These are phyloP conservation scores for Trapa incisa DNA, from an alignment of 345 rosid species.

Conservation along the genomic window DNA sequence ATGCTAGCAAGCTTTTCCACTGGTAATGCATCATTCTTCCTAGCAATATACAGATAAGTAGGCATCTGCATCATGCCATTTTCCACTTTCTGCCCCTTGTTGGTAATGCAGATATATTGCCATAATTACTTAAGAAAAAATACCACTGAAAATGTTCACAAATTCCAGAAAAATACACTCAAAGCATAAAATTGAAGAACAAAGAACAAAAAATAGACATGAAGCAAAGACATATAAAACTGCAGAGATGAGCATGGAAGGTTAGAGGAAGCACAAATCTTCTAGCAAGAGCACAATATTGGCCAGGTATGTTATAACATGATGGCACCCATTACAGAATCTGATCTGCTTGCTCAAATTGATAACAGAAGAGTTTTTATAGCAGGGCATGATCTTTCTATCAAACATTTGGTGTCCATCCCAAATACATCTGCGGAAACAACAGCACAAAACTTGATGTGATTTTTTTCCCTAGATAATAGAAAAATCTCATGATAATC, in stretches of 20 bases:
- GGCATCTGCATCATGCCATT: neutral
- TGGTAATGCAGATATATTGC: conserved; percentile 20
- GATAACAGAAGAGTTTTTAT: neutral
- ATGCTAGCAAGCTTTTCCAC: conserved; percentile 40
- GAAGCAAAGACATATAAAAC: neutral
- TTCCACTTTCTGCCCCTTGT: conserved; percentile 58
- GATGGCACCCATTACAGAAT: no score
- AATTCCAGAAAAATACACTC: neutral
- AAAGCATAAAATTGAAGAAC: neutral
- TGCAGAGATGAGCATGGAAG: no score
- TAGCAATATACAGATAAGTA: conserved; percentile 11
- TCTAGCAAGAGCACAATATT: neutral
- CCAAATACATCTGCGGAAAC: neutral
- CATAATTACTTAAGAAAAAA: neutral
- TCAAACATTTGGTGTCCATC: neutral
- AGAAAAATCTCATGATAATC: neutral
- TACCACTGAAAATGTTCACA: neutral
- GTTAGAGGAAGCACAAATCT: neutral
- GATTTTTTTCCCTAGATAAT: neutral
- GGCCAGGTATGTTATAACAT: neutral
- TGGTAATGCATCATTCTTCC: conserved; percentile 36
- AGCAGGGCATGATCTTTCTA: neutral
- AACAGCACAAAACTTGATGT: neutral
- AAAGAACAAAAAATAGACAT: neutral
- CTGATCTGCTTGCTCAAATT: neutral